Evolutionary conservation across 495 filamentous ascomycete genomes (phyloP), one percentile per base, ranked within the genome.

Genomic region (Bombardia bombarda): DNA sequence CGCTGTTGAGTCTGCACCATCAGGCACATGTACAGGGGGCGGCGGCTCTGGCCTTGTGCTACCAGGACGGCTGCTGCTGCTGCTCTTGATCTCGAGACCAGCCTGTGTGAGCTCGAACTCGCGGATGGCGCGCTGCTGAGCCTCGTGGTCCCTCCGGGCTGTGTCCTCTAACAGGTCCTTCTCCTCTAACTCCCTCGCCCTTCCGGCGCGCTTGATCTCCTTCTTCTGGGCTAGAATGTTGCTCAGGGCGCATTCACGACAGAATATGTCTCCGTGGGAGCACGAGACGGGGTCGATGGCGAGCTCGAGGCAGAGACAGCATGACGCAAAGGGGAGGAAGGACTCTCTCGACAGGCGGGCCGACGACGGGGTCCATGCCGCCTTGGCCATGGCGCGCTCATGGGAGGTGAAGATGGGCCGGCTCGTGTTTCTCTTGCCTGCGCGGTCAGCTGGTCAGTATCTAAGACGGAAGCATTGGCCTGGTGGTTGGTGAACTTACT

Each of bases 391-490:
- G 43, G 72, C 71, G 37, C 92, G 83, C 67, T 98, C 92, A 65
- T 95, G 80, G 38, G 90, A 82, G 45, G 92, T 97, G 72, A 96
- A 98, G 65, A 95, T 86, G 16, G 92, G 83, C 32, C 94, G 85
- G 43, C 90, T 93, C 38, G 92, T 96, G 70, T 98, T 96, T 50
- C 90, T 83, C 74, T 96, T 95, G 62, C 81, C 79, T 83, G 51
- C 23, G 28, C 22, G 28, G 49, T 63, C 48, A 57, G 56, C n/a
- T 9, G 35, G 33, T 47, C 30, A 34, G 35, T 18, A 18, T 49
- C n/a, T 40, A 5, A 24, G 22, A 14, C 40, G 8, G 22, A 14
- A 3, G 31, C 16, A 6, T 42, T 7, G 21, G 20, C 33, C 0
- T n/a, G 10, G 9, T 24, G 39, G 21, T 32, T 28, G 19, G 39